These are phyloP conservation scores for Penicillium olsonii DNA, from an alignment of 2,329 filamentous ascomycete species.

Conservation along the genomic window DNA sequence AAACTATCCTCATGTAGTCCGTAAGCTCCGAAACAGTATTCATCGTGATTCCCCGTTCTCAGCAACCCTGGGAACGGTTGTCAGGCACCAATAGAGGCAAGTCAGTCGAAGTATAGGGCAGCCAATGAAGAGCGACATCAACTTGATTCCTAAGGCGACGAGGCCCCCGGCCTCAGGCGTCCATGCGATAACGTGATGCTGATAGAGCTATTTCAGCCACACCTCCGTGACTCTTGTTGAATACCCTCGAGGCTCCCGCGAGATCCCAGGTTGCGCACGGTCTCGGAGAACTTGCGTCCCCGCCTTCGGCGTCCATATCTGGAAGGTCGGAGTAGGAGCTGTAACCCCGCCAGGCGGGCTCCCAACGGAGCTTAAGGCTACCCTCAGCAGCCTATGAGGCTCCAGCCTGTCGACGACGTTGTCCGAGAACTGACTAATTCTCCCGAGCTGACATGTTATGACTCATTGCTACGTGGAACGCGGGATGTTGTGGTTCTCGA, in stretches of 20 bases:
- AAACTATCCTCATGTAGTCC: too few relatives aligned
- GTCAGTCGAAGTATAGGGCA: constrained; percentile 4
- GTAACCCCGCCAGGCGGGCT: background rate
- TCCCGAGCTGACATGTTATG: background rate
- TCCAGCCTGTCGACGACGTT: background rate
- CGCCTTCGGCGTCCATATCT: constrained; percentile 6
- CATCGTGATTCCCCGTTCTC: too few relatives aligned
- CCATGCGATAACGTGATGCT: background rate
- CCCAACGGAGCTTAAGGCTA: background rate
- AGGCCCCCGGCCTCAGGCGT: background rate
- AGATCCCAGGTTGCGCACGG: background rate
- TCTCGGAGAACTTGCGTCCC: background rate
- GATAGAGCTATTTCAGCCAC: constrained; percentile 9
- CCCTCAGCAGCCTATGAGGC: background rate
- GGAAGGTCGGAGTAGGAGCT: constrained; percentile 5
- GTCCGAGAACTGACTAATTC: background rate
- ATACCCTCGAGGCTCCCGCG: background rate
- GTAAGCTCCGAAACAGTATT: too few relatives aligned
- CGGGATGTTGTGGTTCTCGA: background rate
- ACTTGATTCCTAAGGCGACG: constrained; percentile 5
- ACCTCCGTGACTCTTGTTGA: background rate
- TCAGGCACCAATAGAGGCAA: background rate
- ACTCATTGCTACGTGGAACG: constrained; percentile 2
- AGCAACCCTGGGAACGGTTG: too few relatives aligned
- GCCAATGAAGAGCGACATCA: constrained; percentile 4